These are phyloP conservation scores for Sphenostylis stenocarpa DNA, from an alignment of 306 rosid genomes.

Conservation along the genomic window DNA sequence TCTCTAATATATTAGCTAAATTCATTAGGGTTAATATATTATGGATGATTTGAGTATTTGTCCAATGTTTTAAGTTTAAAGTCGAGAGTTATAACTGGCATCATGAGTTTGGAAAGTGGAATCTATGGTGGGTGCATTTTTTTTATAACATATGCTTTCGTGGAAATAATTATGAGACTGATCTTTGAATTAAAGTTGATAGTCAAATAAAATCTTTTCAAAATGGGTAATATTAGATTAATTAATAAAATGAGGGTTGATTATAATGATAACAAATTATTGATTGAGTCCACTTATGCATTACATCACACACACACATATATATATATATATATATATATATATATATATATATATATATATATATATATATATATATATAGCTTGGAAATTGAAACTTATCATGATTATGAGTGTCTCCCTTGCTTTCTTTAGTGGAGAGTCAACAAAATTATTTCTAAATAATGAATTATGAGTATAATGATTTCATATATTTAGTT, in stretches of 20 bases:
- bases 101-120: neutral
- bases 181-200: neutral
- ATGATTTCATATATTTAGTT: too few species aligned
- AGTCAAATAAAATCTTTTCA: neutral
- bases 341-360: too few species aligned
- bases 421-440: neutral
- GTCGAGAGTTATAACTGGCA: neutral
- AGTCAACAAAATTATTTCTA: neutral
- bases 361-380: too few species aligned
- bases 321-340: too few species aligned
- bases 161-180: neutral
- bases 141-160: neutral
- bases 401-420: neutral
- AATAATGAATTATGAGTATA: neutral
- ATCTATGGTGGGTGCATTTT: neutral
- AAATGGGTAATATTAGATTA: neutral
- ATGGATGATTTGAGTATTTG: neutral
- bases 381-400: neutral
- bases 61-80: neutral
- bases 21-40: neutral
- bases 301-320: too few species aligned
- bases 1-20: neutral
- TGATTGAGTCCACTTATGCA: neutral
- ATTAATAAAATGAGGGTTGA: neutral
- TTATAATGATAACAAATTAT: neutral